A percentile compares a stretch with the other conserved stretches of the same genome.
These are phyloP conservation scores for Stylosanthes scabra DNA, from an alignment of 331 rosid species.

Conservation along the genomic window DNA sequence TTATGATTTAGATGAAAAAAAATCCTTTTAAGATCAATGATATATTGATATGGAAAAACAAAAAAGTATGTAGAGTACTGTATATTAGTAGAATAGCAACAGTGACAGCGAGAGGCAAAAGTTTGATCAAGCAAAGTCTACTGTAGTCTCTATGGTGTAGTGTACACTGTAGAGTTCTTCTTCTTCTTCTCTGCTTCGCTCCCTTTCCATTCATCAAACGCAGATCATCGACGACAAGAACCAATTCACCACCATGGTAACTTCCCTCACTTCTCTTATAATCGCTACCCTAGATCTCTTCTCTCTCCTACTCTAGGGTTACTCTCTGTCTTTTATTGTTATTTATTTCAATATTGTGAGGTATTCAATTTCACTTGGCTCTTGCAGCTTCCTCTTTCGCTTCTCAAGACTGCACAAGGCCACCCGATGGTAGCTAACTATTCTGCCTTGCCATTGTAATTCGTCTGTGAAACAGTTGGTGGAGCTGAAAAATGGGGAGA, in stretches of 20 bases:
- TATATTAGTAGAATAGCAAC: not conserved
- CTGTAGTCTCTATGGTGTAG: too few species aligned
- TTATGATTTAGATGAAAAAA: too few species aligned
- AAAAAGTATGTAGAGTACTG: too few species aligned
- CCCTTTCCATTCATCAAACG: not conserved
- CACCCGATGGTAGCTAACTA: slow-evolving; percentile 84
- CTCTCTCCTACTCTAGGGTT: too few species aligned
- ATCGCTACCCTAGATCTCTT: not conserved
- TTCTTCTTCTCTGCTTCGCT: not conserved
- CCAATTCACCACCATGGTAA: slow-evolving; percentile 1
- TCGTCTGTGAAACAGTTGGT: slow-evolving; percentile 66
- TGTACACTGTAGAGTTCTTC: not conserved
- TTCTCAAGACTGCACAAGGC: slow-evolving; percentile 98
- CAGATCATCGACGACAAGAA: not conserved
- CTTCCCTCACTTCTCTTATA: not conserved
- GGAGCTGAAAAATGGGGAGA: slow-evolving; percentile 96
- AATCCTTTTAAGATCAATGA: too few species aligned
- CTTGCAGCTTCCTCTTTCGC: slow-evolving; percentile 94
- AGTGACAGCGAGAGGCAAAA: not conserved
- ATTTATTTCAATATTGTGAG: too few species aligned
- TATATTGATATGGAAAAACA: too few species aligned
- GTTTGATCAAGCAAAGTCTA: too few species aligned
- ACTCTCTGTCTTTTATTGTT: too few species aligned
- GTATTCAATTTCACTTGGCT: not conserved
- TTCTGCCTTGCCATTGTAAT: not conserved